Evolutionary conservation across 2,329 filamentous ascomycete species (phyloP), one percentile per base, ranked within the genome.

Genomic region (Volutella citrinella): DNA sequence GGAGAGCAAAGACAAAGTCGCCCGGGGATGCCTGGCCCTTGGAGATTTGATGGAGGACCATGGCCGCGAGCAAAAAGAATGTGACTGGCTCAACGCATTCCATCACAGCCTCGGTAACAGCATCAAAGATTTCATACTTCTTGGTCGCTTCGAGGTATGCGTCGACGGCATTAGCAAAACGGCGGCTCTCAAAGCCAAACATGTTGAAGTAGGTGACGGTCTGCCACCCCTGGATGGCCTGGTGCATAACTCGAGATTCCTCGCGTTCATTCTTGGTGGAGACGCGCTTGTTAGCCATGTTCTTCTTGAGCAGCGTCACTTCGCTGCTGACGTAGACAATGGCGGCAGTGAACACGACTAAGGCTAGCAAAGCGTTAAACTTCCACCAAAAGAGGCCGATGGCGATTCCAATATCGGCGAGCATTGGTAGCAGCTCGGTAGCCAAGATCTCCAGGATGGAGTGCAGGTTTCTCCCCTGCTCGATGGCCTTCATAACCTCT

Each of bases 401-500:
- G 0, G 80, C 80, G 15, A 84, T 61, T 12, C 70, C 46, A 8
- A 85, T 58, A 54, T 87, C 83, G 12, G 79, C 54, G 4, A 82
- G 52, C 41, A 80, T 80, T 0, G 83, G 83, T 1, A 71, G 51
- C 13, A 85, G 64, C 12, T 76, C 66, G 40, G 85, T 79, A 4
- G 79, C 57, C 5, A 80, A 59, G 23, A 72, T 71, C 27, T 83
- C 74, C 10, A 85, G 61, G 3, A 86, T 57, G 22, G 74, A 65
- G 25, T 75, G 74, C 10, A 86, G 61, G 3, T 77, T 70, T 24
- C 71, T 65, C 1, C 79, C 83, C 46, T 83, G 80, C 31, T 74
- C 68, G n/a, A 86, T 71, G 4, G 79, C 74, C 43, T 78, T 74
- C 55, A 80, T 76, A 1, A 87, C 65, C 41, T 83, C 76, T 3